phyloP scores from a whole-genome alignment of 2,329 filamentous ascomycete species.

The Pseudocercospora fuligena region DNA sequence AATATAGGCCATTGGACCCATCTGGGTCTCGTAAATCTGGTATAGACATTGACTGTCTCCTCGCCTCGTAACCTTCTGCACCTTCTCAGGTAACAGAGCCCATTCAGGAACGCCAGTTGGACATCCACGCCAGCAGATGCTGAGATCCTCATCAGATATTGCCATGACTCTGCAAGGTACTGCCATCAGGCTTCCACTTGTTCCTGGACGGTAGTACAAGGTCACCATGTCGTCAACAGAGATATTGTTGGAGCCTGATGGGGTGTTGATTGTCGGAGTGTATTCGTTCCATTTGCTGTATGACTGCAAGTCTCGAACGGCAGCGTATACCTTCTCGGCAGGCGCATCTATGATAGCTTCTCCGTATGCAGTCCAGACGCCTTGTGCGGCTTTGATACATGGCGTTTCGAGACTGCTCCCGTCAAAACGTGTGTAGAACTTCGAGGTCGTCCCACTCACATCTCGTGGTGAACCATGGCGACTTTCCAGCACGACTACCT shows the following conservation, averaged over 20 bases:
- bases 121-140: slow-evolving; percentile 17
- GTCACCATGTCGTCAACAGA: slow-evolving; percentile 17
- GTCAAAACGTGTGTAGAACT: neutral
- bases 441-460: slow-evolving; percentile 3
- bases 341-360: slow-evolving; percentile 15
- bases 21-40: slow-evolving; percentile 20
- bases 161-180: slow-evolving; percentile 15
- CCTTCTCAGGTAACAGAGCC: slow-evolving; percentile 18
- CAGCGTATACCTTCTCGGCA: slow-evolving; percentile 20
- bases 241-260: slow-evolving; percentile 6
- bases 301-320: slow-evolving; percentile 17
- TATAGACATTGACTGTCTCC: slow-evolving; percentile 14
- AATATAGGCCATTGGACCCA: slow-evolving; percentile 14
- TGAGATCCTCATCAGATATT: slow-evolving; percentile 7
- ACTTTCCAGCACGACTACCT: neutral
- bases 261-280: slow-evolving; percentile 13
- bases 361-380: slow-evolving; percentile 17
- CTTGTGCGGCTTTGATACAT: slow-evolving; percentile 10
- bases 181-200: slow-evolving; percentile 6
- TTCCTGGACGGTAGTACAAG: slow-evolving; percentile 15
- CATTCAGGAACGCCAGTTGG: slow-evolving; percentile 5
- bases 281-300: slow-evolving; percentile 22
- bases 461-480: slow-evolving; percentile 16
- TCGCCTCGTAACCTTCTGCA: slow-evolving; percentile 16
- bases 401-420: slow-evolving; percentile 15